These are phyloP conservation scores for Microcyclospora pomicola DNA, from an alignment of 2,329 filamentous ascomycete genomes.

Conservation along the genomic window DNA sequence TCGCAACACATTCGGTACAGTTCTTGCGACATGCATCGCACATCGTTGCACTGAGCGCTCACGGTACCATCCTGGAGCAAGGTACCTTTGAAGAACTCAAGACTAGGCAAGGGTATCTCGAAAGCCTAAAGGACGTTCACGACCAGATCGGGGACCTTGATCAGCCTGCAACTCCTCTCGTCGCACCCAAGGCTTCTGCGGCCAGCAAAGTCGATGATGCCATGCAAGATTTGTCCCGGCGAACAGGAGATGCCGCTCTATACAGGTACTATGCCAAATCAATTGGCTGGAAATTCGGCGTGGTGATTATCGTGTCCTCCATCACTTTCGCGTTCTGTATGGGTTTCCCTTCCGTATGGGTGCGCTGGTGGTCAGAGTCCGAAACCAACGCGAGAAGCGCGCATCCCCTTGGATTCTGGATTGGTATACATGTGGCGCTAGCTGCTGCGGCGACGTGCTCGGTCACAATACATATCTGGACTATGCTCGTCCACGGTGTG, in stretches of 20 bases:
- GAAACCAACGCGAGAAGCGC: constrained; percentile 7
- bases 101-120: constrained; percentile 5
- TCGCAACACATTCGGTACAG: constrained; percentile 30
- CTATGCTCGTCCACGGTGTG: constrained; percentile 8
- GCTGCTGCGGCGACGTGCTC: constrained; percentile 6
- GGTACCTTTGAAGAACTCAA: constrained; percentile 22
- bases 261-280: constrained; percentile 20
- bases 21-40: constrained; percentile 27
- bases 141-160: constrained; percentile 3
- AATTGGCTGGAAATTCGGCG: constrained; percentile 15
- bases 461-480: constrained; percentile 7
- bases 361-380: constrained; percentile 35
- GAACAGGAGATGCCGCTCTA: constrained; percentile 28
- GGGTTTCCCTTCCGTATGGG: constrained; percentile 30
- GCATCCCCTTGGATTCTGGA: constrained; percentile 6
- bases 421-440: constrained; percentile 6
- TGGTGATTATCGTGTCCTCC: constrained; percentile 16
- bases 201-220: constrained; percentile 4
- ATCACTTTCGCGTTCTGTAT: constrained; percentile 25
- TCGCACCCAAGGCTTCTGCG: constrained; percentile 4
- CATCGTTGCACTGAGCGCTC: constrained; percentile 33
- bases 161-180: neutral
- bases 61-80: constrained; percentile 22
- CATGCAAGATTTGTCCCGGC: constrained; percentile 9
- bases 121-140: constrained; percentile 22